These are phyloP conservation scores for Rehmannia glutinosa DNA, from an alignment of 257 asterid species.

Conservation along the genomic window DNA sequence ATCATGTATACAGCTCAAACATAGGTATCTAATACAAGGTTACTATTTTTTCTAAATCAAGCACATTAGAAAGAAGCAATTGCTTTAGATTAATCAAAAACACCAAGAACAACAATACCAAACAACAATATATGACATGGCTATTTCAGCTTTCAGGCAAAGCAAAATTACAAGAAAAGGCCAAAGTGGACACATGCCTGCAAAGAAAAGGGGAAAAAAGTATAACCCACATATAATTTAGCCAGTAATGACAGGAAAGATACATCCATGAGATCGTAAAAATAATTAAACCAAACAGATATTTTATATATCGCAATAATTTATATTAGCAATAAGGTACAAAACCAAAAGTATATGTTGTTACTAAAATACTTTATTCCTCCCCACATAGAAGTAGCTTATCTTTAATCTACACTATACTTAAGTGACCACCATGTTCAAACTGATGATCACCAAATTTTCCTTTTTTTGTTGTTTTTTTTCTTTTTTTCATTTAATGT, in stretches of 20 bases:
- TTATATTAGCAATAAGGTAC: not conserved
- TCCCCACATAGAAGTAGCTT: no score
- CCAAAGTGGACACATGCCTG: constrained; percentile 4
- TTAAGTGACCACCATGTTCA: no score
- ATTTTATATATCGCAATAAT: not conserved
- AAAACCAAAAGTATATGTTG: no score
- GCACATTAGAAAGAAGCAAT: constrained; percentile 9
- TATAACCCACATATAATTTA: not conserved
- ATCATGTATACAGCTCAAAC: not conserved
- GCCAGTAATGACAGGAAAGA: not conserved
- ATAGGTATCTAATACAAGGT: not conserved
- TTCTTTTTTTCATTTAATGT: no score
- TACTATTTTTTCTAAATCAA: constrained; percentile 1
- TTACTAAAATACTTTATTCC: no score
- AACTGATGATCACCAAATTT: no score
- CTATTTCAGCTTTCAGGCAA: no score
- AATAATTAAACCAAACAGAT: constrained; percentile 9
- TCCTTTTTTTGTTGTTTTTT: no score
- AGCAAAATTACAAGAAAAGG: not conserved
- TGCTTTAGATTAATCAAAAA: not conserved
- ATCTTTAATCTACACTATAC: no score
- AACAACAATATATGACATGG: not conserved
- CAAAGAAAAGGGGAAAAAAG: not conserved
- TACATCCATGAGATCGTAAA: not conserved
- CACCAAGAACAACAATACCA: constrained; percentile 1